Evolutionary conservation across 2,329 filamentous ascomycete genomes (phyloP).

Genomic region (Aureobasidium namibiae): DNA sequence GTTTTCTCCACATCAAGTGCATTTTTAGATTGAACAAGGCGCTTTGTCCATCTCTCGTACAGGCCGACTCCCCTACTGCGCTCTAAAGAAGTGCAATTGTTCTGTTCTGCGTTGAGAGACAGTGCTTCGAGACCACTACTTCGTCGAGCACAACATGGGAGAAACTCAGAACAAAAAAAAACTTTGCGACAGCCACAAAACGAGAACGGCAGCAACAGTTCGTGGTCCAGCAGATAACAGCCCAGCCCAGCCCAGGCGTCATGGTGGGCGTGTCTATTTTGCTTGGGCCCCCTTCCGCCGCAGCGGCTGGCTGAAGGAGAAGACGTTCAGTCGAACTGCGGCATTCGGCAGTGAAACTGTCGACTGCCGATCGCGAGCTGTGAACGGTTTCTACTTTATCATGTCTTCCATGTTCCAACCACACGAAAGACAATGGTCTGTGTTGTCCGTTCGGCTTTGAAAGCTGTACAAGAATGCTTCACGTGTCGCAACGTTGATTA

Average conservation of each 20-base stretch:
- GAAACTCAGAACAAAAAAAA: background rate
- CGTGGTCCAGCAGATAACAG: background rate
- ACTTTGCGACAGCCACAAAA: background rate
- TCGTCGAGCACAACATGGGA: background rate
- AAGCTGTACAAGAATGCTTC: background rate
- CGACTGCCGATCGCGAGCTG: constrained; percentile 8
- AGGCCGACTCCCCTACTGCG: background rate
- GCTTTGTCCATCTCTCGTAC: constrained; percentile 6
- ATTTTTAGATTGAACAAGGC: constrained; percentile 1
- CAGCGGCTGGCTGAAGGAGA: background rate
- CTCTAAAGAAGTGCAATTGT: background rate
- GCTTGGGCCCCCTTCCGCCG: background rate
- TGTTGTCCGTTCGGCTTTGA: background rate
- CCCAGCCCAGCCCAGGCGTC: constrained; percentile 3
- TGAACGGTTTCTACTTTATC: constrained; percentile 6
- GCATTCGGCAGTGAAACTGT: constrained; percentile 11
- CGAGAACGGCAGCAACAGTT: background rate
- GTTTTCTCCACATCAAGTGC: constrained; percentile 4
- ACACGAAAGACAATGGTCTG: background rate
- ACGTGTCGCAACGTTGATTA: background rate
- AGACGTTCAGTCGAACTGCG: background rate
- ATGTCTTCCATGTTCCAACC: background rate
- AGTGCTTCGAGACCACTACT: background rate
- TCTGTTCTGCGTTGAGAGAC: background rate
- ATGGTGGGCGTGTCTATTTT: background rate